These are phyloP conservation scores for Ambrosiella beaveri DNA, from an alignment of 2,329 filamentous ascomycete species.

Conservation along the genomic window DNA sequence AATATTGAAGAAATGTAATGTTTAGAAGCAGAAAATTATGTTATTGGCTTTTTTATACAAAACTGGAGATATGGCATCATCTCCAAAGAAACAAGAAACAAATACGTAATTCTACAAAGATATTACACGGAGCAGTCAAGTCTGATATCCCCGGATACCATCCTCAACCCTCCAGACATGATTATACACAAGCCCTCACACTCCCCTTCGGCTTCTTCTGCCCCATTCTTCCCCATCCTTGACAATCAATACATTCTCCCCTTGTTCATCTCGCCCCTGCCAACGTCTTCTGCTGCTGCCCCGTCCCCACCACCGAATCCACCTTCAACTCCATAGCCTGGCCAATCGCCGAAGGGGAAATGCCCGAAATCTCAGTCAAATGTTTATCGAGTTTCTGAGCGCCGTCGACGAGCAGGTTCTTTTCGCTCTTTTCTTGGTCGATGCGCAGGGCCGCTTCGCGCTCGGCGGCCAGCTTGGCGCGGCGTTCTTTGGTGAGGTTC, in stretches of 20 bases:
- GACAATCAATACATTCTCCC: neutral
- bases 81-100: neutral
- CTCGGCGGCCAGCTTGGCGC: constrained; percentile 43
- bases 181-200: neutral
- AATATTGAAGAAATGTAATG: neutral
- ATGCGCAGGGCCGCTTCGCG: constrained; percentile 33
- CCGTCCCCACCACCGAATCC: constrained; percentile 6
- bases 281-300: neutral
- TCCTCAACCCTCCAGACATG: neutral
- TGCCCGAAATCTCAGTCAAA: constrained; percentile 7
- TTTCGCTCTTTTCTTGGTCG: constrained; percentile 36
- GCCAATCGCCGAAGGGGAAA: constrained; percentile 10
- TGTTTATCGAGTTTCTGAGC: constrained; percentile 26
- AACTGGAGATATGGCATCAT: neutral
- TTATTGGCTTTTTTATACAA: neutral
- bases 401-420: constrained; percentile 44
- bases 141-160: neutral
- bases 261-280: constrained; percentile 1
- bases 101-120: constrained; percentile 4
- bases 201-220: neutral
- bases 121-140: neutral
- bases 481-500: constrained; percentile 57
- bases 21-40: neutral
- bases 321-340: neutral
- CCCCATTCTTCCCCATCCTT: neutral